Conservation (phyloP, 2,329 filamentous ascomycete genomes). For the Tolypocladium endophyticum region DNA sequence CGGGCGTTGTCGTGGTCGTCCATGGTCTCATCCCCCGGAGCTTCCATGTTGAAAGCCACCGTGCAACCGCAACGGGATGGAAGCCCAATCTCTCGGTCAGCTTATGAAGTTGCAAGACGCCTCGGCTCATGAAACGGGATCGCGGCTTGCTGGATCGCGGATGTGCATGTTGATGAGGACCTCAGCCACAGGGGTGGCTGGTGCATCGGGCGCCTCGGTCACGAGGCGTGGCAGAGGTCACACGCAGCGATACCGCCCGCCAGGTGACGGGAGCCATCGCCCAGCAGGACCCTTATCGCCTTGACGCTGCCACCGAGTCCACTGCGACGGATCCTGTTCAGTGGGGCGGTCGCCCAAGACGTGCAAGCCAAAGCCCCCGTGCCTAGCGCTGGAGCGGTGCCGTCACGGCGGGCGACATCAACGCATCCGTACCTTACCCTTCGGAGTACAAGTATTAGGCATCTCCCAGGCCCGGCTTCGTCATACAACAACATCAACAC, state of each 20-base stretch:
- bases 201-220: neutral
- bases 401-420: neutral
- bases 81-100: neutral
- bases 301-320: neutral
- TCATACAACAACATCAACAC: neutral
- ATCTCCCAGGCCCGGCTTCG: neutral
- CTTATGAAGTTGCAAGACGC: neutral
- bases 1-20: conserved; percentile 17
- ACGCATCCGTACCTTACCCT: neutral
- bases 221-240: neutral
- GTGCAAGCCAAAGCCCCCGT: neutral
- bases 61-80: too few species aligned
- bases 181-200: conserved; percentile 2
- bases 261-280: neutral
- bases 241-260: neutral
- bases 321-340: neutral
- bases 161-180: neutral
- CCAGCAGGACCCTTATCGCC: neutral
- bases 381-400: neutral
- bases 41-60: conserved; percentile 13
- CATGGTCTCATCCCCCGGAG: conserved; percentile 17
- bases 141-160: neutral
- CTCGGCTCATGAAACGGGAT: neutral
- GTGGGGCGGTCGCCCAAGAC: neutral
- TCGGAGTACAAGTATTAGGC: neutral